These are phyloP conservation scores for Phytophthora aleatoria DNA, from an alignment of 352 stramenopile species.

Conservation along the genomic window DNA sequence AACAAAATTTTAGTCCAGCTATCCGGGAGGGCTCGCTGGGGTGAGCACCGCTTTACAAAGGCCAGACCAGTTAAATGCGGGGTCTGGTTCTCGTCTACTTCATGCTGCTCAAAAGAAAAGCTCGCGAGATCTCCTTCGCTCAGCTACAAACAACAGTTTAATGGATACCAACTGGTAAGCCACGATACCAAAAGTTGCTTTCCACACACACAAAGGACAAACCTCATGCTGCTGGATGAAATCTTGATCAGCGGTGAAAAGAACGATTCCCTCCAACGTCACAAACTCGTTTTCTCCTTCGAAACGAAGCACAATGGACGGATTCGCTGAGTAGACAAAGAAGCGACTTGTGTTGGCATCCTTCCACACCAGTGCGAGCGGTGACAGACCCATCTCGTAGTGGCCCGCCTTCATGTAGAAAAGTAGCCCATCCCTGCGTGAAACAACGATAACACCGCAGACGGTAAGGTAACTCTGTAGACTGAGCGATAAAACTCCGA, in stretches of 20 bases:
- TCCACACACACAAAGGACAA: conserved; percentile 6
- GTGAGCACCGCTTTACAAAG: conserved; percentile 80
- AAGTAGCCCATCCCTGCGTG: conserved; percentile 82
- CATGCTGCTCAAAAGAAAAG: conserved; percentile 74
- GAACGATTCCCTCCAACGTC: conserved; percentile 74
- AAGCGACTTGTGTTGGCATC: conserved; percentile 86
- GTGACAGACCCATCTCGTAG: conserved; percentile 89
- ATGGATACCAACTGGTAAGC: background rate
- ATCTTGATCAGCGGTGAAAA: conserved; percentile 47
- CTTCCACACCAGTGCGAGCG: conserved; percentile 91
- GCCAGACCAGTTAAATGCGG: conserved; percentile 57
- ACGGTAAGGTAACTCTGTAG: too few species aligned
- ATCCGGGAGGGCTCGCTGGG: conserved; percentile 80
- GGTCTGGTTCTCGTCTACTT: conserved; percentile 50
- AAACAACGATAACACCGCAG: background rate
- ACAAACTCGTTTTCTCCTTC: conserved; percentile 53
- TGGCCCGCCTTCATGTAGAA: conserved; percentile 91
- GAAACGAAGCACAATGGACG: conserved; percentile 74
- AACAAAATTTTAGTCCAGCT: conserved; percentile 92
- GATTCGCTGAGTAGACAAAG: conserved; percentile 70
- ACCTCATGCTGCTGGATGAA: conserved; percentile 78
- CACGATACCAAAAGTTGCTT: background rate
- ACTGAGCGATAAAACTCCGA: background rate
- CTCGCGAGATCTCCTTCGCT: conserved; percentile 79
- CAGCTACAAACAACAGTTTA: conserved; percentile 35